These are phyloP conservation scores for Umbelopsis sp. DNA, from an alignment of 371 early-diverging fungal species.

Conservation along the genomic window DNA sequence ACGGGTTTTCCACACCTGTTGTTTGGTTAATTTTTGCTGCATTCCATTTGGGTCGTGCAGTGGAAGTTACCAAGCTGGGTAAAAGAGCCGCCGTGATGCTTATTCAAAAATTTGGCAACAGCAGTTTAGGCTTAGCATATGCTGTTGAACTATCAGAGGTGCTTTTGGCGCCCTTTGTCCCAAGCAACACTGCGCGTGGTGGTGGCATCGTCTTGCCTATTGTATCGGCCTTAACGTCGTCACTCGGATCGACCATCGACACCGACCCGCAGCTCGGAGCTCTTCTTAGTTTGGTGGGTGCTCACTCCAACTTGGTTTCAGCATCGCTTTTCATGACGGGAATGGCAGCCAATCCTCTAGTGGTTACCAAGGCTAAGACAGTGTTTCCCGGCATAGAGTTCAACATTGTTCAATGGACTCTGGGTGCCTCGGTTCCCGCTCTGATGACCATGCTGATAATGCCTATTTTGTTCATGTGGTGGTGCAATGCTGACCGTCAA, in stretches of 20 bases:
- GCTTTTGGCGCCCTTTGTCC: conserved; percentile 69
- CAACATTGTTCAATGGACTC: conserved; percentile 62
- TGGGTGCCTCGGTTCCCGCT: conserved; percentile 60
- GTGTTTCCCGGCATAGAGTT: conserved; percentile 59
- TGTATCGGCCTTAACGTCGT: conserved; percentile 61
- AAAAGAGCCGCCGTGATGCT: conserved; percentile 59
- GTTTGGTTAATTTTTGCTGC: conserved; percentile 75
- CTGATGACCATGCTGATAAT: conserved; percentile 42
- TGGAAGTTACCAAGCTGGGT: conserved; percentile 63
- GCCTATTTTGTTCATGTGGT: conserved; percentile 46
- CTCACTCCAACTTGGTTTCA: conserved; percentile 65
- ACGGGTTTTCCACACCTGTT: conserved; percentile 65
- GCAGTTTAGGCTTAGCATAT: conserved; percentile 62
- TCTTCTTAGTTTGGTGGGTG: conserved; percentile 58
- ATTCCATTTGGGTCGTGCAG: conserved; percentile 72
- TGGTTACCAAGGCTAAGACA: conserved; percentile 52
- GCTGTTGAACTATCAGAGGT: conserved; percentile 63
- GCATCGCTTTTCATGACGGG: conserved; percentile 72
- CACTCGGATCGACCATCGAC: conserved; percentile 48
- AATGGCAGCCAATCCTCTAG: conserved; percentile 74
- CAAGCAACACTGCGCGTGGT: conserved; percentile 77
- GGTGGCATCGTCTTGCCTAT: conserved; percentile 75
- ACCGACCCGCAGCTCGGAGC: conserved; percentile 44
- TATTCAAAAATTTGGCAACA: conserved; percentile 57
- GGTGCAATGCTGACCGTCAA: conserved; percentile 23